These are phyloP conservation scores for Termitomyces sp. DNA, from an alignment of 768 basidiomycete species.

Conservation along the genomic window DNA sequence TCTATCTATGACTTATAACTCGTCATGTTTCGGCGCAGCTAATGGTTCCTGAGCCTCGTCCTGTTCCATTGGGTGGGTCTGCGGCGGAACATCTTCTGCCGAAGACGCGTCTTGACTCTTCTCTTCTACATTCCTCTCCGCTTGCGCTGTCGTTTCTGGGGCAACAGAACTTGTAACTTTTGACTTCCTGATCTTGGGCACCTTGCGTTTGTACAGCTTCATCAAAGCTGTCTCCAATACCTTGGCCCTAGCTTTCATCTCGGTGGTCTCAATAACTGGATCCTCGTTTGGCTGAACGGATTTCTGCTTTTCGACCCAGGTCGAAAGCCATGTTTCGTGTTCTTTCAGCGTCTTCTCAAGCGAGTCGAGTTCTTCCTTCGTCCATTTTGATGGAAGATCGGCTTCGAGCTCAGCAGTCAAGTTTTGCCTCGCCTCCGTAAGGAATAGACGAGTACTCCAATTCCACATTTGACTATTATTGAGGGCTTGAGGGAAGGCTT, in stretches of 20 bases:
- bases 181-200: conserved; percentile 56
- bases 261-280: conserved; percentile 78
- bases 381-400: conserved; percentile 73
- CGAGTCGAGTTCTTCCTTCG: conserved; percentile 73
- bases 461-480: conserved; percentile 84
- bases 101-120: conserved; percentile 1
- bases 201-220: conserved; percentile 62
- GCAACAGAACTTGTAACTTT: conserved; percentile 27
- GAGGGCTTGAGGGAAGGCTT: conserved; percentile 77
- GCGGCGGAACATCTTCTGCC: conserved; percentile 8
- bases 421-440: conserved; percentile 72
- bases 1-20: conserved; percentile 8
- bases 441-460: conserved; percentile 85
- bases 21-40: conserved; percentile 9
- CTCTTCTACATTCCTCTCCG: conserved; percentile 6
- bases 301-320: conserved; percentile 80
- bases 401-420: conserved; percentile 57
- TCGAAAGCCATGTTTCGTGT: conserved; percentile 80
- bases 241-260: conserved; percentile 83
- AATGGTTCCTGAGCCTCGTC: conserved; percentile 13
- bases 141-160: conserved; percentile 15
- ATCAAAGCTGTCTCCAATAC: conserved; percentile 71
- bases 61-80: conserved; percentile 5
- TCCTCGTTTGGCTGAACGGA: conserved; percentile 66
- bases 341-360: conserved; percentile 75